Percentiles rank a stretch among this genome's conserved stretches.
phyloP scores from a whole-genome alignment of 2,329 filamentous ascomycete species.

The Colletotrichum tofieldiae region DNA sequence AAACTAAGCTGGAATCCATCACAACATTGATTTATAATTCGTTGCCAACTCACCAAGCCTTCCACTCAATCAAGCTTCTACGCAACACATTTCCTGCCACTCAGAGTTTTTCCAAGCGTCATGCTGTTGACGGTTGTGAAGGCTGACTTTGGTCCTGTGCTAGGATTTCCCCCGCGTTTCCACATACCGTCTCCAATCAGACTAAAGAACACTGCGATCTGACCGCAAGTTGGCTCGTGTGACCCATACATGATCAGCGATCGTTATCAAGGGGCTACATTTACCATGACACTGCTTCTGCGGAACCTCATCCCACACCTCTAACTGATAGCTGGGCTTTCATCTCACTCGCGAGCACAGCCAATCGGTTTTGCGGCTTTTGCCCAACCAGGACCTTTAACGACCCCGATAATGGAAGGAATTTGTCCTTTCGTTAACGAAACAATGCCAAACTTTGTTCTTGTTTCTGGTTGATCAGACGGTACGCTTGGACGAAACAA shows the following conservation, averaged over 20 bases:
- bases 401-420: background rate
- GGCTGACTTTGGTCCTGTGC: background rate
- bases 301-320: constrained; percentile 18
- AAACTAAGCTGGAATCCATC: background rate
- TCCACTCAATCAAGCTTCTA: background rate
- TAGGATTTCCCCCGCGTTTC: background rate
- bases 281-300: constrained; percentile 13
- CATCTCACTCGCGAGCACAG: background rate
- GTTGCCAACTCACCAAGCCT: accelerated
- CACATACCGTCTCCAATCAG: background rate
- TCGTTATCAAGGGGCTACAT: background rate
- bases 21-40: background rate
- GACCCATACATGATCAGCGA: constrained; percentile 5
- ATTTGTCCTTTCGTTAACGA: constrained; percentile 3
- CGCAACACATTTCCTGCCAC: background rate
- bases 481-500: constrained; percentile 30
- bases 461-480: constrained; percentile 29
- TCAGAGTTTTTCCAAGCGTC: background rate
- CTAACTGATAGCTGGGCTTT: background rate
- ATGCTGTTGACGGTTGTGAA: too few relatives aligned
- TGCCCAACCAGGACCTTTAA: background rate
- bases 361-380: background rate
- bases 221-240: background rate
- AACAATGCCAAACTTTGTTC: constrained; percentile 24
- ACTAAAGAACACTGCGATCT: background rate